Percentiles rank a stretch among this genome's conserved stretches.
These are phyloP conservation scores for Cercospora janseana DNA, from an alignment of 2,329 filamentous ascomycete genomes.

Conservation along the genomic window DNA sequence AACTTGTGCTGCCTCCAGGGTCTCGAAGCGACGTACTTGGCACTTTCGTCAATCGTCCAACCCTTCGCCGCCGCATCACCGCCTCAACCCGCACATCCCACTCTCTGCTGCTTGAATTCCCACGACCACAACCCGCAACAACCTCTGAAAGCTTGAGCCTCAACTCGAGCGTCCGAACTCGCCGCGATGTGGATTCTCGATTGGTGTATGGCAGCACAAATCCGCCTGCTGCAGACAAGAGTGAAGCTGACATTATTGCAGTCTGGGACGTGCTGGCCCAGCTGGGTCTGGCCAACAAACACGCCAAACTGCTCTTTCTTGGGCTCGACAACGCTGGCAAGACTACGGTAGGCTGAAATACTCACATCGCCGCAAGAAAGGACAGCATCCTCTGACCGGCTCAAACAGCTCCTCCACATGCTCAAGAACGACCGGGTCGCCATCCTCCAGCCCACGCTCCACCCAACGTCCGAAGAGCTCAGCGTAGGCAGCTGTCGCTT, in stretches of 20 bases:
- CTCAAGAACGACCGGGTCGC: conserved; percentile 95
- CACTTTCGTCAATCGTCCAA: conserved; percentile 1
- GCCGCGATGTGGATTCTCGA: conserved; percentile 82
- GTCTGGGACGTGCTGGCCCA: conserved; percentile 89
- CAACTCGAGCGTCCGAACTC: too few relatives aligned
- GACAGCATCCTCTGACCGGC: background rate
- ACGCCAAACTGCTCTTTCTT: conserved; percentile 90
- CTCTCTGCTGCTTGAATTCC: conserved; percentile 73
- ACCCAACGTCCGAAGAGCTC: conserved; percentile 90
- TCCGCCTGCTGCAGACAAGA: conserved; percentile 2
- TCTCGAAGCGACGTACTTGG: conserved; percentile 4
- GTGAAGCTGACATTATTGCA: conserved; percentile 38
- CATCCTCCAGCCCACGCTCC: conserved; percentile 83
- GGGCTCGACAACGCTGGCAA: conserved; percentile 94
- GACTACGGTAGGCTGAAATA: conserved; percentile 59
- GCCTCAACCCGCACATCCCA: background rate
- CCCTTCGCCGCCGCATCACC: background rate
- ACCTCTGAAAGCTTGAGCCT: too few relatives aligned
- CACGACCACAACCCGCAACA: too few relatives aligned
- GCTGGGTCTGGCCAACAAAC: conserved; percentile 88
- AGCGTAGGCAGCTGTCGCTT: conserved; percentile 78
- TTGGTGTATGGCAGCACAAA: conserved; percentile 68
- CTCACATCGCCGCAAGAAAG: background rate
- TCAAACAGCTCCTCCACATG: conserved; percentile 72
- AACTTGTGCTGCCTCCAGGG: conserved; percentile 1